Percentiles rank a stretch among this genome's conserved stretches.
Evolutionary conservation across 1,139 yeast species (phyloP).

Genomic region (Geotrichum restrictum): DNA sequence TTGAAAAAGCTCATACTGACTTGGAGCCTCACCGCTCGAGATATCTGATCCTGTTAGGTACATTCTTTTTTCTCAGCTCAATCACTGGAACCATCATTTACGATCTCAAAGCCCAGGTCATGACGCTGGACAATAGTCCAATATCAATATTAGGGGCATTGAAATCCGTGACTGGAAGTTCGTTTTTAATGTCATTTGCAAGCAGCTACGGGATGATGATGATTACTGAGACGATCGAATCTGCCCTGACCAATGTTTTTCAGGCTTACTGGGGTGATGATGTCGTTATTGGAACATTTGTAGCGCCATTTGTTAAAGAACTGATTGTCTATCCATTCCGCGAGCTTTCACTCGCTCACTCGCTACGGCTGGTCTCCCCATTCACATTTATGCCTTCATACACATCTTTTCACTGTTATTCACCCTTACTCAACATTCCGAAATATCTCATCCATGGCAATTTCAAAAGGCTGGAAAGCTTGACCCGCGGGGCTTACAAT

Average conservation of each 20-base stretch:
- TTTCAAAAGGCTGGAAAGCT: background rate
- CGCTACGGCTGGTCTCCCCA: background rate
- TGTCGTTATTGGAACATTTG: background rate
- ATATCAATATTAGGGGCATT: background rate
- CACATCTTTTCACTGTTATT: background rate
- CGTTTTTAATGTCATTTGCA: background rate
- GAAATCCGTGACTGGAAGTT: background rate
- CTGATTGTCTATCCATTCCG: slow-evolving; percentile 7
- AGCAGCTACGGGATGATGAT: background rate
- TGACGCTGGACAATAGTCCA: background rate
- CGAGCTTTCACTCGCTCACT: slow-evolving; percentile 2
- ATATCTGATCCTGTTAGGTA: background rate
- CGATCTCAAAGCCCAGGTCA: slow-evolving; percentile 4
- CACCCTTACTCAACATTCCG: background rate
- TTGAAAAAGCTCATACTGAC: too few species aligned
- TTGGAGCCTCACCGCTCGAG: too few species aligned
- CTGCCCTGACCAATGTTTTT: background rate
- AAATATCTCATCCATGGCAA: background rate
- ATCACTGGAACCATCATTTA: background rate
- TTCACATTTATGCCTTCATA: background rate
- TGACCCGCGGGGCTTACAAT: background rate
- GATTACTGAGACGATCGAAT: background rate
- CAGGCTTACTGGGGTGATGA: background rate
- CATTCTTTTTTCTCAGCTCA: slow-evolving; percentile 1
- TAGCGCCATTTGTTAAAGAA: background rate